Conservation (phyloP, 2,329 filamentous ascomycete genomes). For the Teratosphaeriaceae sp. region DNA sequence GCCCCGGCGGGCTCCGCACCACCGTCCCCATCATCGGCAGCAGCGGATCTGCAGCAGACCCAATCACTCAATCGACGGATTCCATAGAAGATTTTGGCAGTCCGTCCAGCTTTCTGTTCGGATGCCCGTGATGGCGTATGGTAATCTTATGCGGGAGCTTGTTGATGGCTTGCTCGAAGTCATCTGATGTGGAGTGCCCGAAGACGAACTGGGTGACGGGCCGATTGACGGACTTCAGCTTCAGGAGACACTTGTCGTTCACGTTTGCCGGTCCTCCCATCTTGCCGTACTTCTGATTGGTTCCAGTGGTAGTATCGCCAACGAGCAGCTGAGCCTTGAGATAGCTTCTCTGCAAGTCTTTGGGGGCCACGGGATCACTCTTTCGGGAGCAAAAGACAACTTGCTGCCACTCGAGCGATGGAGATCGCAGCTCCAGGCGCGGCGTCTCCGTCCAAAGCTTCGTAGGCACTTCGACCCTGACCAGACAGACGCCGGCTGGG, state of each 20-base stretch:
- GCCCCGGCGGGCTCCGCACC: too few relatives aligned
- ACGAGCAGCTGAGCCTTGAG: neutral
- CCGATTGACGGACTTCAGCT: neutral
- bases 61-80: too few relatives aligned
- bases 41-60: too few relatives aligned
- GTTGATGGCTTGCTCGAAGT: too few relatives aligned
- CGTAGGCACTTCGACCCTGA: neutral
- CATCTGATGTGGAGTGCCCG: too few relatives aligned
- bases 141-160: too few relatives aligned
- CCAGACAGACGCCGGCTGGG: neutral
- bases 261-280: neutral
- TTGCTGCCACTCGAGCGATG: neutral
- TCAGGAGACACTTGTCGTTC: neutral
- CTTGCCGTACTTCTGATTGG: neutral
- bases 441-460: neutral
- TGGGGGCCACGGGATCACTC: neutral
- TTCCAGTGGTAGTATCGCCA: neutral
- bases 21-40: too few relatives aligned
- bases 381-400: neutral
- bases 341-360: neutral
- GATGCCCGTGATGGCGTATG: too few relatives aligned
- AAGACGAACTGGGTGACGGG: slow-evolving; percentile 1
- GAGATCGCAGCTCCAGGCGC: neutral
- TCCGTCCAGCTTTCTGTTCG: too few relatives aligned
- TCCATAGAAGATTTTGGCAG: too few relatives aligned